A percentile compares a stretch with the other conserved stretches of the same genome.
These are phyloP conservation scores for Choiromyces venosus DNA, from an alignment of 495 filamentous ascomycete species.

Conservation along the genomic window DNA sequence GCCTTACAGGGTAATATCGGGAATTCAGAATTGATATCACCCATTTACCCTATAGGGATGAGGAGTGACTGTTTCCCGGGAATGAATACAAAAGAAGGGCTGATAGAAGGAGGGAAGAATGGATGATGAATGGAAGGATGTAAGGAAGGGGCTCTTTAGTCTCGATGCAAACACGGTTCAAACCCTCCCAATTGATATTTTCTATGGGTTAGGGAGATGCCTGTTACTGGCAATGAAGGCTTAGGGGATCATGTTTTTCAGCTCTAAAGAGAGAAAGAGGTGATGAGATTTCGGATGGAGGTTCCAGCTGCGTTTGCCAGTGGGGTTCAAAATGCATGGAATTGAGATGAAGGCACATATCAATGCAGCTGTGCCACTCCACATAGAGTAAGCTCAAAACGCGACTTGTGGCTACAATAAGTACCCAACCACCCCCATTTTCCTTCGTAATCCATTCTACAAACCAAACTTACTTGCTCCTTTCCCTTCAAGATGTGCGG, in stretches of 20 bases:
- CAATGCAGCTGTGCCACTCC: background rate
- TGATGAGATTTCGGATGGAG: background rate
- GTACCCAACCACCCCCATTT: background rate
- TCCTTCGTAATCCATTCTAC: background rate
- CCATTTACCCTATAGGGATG: background rate
- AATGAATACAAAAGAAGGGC: background rate
- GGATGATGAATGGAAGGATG: background rate
- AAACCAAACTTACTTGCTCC: background rate
- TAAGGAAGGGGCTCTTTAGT: background rate
- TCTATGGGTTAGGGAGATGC: background rate
- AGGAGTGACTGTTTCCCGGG: background rate
- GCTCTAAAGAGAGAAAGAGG: background rate
- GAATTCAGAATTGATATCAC: background rate
- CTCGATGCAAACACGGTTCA: background rate
- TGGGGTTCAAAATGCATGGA: background rate
- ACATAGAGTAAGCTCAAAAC: background rate
- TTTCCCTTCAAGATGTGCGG: conserved; percentile 7
- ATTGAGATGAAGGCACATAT: background rate
- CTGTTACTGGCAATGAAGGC: background rate
- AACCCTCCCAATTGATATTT: background rate
- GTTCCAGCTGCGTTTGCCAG: background rate
- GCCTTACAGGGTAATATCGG: background rate
- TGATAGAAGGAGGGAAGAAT: background rate
- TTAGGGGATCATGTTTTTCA: background rate
- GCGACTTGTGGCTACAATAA: background rate